Evolutionary conservation across 1,284 basidiomycete species (phyloP), one percentile per base, ranked within the genome.

Genomic region (Somion occarium): DNA sequence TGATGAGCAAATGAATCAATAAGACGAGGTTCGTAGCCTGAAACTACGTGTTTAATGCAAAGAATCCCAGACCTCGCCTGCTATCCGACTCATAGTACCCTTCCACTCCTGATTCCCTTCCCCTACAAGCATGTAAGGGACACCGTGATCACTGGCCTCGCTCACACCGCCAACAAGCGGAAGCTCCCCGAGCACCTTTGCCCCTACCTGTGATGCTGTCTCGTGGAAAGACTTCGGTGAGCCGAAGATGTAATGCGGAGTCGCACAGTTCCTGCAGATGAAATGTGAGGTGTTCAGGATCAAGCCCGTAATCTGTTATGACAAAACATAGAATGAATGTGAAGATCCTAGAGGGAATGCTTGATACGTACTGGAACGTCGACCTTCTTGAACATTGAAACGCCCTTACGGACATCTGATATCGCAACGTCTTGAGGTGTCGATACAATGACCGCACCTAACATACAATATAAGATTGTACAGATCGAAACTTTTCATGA

Each of bases 401-500:
- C 88, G 0, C 97, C 95, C 61, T 97, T 96, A 47, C 91, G 79
- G 1, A 95, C 93, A 63, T 99, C 96, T 5, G 91, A 78, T 4
- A 99, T 77, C 1, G 96, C 91, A 12, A 99, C 91, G 61, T 97
- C 89, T 67, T 99, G 97, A 0, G 96, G 96, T 3, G 97, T 99
- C 2, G 93, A 95, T 1, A 98, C 89, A 50, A 98, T 91, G 2
- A 98, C 83, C 0, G 91, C 83, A 20, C 92, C 93, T 94, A 53
- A 19, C 19, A 2, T 19, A 15, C 30, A 20, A 30, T 5, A 18
- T 23, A 18, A 13, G 48, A 22, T 19, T 3, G 3, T 7, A 4
- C 26, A 2, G 22, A 27, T 22, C 18, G 34, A 48, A 20, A 25
- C 38, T 44, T 24, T 43, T n/a, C 12, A 26, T 46, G 20, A n/a